Evolutionary conservation across 2,329 filamentous ascomycete genomes (phyloP).

Genomic region (Alternaria consortialis): DNA sequence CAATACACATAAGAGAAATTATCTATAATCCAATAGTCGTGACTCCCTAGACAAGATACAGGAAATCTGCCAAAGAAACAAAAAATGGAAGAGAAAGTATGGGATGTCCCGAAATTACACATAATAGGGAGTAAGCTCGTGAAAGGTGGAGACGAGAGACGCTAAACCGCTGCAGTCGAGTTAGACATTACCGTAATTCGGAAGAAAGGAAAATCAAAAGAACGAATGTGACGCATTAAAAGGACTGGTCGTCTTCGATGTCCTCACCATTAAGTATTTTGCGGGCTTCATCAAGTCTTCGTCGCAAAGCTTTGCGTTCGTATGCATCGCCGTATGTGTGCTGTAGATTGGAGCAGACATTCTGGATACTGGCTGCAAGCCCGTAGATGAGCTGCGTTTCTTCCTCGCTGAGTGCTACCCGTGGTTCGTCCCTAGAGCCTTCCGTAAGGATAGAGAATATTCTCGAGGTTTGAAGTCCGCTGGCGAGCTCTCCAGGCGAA

Average conservation of each 20-base stretch:
- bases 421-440: conserved; percentile 42
- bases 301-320: conserved; percentile 71
- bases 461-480: conserved; percentile 50
- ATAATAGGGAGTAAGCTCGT: conserved; percentile 12
- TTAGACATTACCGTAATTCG: conserved; percentile 43
- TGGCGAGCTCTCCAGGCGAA: conserved; percentile 42
- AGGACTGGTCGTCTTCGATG: conserved; percentile 49
- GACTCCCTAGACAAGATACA: conserved; percentile 15
- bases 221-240: conserved; percentile 20
- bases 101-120: conserved; percentile 13
- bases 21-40: conserved; percentile 24
- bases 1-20: conserved; percentile 36
- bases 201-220: conserved; percentile 8
- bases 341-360: conserved; percentile 63
- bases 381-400: conserved; percentile 64
- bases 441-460: conserved; percentile 55
- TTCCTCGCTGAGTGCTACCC: conserved; percentile 58
- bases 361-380: conserved; percentile 63
- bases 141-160: conserved; percentile 17
- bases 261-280: conserved; percentile 74
- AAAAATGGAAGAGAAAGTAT: conserved; percentile 1
- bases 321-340: conserved; percentile 57
- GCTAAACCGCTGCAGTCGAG: conserved; percentile 36
- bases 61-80: conserved; percentile 10
- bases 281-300: conserved; percentile 78